Evolutionary conservation across 2,329 filamentous ascomycete species (phyloP).

Genomic region (Colletotrichum cordylinicola): DNA sequence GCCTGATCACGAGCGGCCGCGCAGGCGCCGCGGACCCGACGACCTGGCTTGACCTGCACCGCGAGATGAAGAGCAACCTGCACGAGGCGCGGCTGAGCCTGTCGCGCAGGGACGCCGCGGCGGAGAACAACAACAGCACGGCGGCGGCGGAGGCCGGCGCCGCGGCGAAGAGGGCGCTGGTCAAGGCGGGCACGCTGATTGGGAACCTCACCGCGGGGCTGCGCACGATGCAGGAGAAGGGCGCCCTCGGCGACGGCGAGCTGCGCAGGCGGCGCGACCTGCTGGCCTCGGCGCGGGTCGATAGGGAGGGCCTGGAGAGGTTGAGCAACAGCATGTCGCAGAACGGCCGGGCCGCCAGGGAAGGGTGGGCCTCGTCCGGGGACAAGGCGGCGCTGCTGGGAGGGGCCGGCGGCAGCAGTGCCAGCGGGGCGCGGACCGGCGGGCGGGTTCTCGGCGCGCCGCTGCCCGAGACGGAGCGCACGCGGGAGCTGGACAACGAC

Average conservation of each 20-base stretch:
- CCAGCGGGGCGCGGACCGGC: constrained; percentile 39
- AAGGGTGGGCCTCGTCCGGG: constrained; percentile 52
- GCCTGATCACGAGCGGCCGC: constrained; percentile 37
- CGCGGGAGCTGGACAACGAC: constrained; percentile 76
- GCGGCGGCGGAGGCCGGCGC: constrained; percentile 67
- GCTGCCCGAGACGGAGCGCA: constrained; percentile 76
- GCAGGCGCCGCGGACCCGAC: constrained; percentile 57
- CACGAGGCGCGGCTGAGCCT: constrained; percentile 71
- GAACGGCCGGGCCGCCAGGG: constrained; percentile 39
- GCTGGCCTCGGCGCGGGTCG: constrained; percentile 71
- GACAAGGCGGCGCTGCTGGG: constrained; percentile 59
- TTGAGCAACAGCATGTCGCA: constrained; percentile 62
- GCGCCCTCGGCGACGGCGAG: constrained; percentile 75
- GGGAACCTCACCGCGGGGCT: constrained; percentile 71
- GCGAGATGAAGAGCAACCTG: constrained; percentile 74
- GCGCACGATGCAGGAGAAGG: constrained; percentile 57
- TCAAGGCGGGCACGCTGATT: constrained; percentile 71
- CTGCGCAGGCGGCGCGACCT: constrained; percentile 74
- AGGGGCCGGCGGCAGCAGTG: constrained; percentile 30
- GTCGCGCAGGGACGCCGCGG: constrained; percentile 67
- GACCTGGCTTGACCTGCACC: constrained; percentile 79
- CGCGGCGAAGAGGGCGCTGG: constrained; percentile 76
- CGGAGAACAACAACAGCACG: constrained; percentile 44
- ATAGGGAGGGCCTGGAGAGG: constrained; percentile 78
- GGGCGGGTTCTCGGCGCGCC: constrained; percentile 77